Percentiles rank a stretch among this genome's conserved stretches.
These are phyloP conservation scores for Seiridium unicorne DNA, from an alignment of 2,329 filamentous ascomycete species.

Conservation along the genomic window DNA sequence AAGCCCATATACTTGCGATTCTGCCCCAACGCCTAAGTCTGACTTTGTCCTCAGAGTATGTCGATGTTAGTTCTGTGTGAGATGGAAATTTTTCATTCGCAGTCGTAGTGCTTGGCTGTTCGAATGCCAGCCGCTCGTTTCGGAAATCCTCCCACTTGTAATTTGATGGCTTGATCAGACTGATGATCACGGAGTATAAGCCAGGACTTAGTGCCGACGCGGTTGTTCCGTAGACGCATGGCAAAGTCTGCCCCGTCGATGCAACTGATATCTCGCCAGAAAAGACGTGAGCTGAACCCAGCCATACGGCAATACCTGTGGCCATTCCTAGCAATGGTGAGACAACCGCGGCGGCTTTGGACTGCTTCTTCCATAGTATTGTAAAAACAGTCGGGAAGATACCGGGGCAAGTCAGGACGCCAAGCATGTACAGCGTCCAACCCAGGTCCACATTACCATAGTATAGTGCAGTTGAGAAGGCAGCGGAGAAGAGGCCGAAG, in stretches of 20 bases:
- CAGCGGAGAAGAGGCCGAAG: constrained; percentile 5
- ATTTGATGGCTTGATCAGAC: not conserved
- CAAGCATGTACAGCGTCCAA: constrained; percentile 21
- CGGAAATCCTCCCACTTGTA: constrained; percentile 27
- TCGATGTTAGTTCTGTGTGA: constrained; percentile 21
- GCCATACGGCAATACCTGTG: constrained; percentile 5
- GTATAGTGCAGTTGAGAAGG: constrained; percentile 41
- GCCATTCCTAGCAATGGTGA: constrained; percentile 4
- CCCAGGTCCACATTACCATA: constrained; percentile 53
- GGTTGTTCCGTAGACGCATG: constrained; percentile 5
- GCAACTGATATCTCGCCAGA: constrained; percentile 4
- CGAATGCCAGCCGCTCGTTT: constrained; percentile 38
- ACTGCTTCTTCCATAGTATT: constrained; percentile 8
- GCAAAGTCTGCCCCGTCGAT: not conserved
- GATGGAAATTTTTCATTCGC: constrained; percentile 8
- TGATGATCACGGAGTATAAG: constrained; percentile 2
- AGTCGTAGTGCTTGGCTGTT: constrained; percentile 17
- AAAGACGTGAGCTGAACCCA: not conserved
- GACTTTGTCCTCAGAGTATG: constrained; percentile 28
- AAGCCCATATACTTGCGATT: constrained; percentile 43
- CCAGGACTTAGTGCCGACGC: constrained; percentile 2
- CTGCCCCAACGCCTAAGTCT: constrained; percentile 44
- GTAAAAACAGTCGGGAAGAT: constrained; percentile 8
- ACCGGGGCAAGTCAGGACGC: not conserved
- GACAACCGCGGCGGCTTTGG: constrained; percentile 33